Evolutionary conservation across 2,329 filamentous ascomycete genomes (phyloP), one percentile per base, ranked within the genome.

Genomic region (Claviceps humidiphila): DNA sequence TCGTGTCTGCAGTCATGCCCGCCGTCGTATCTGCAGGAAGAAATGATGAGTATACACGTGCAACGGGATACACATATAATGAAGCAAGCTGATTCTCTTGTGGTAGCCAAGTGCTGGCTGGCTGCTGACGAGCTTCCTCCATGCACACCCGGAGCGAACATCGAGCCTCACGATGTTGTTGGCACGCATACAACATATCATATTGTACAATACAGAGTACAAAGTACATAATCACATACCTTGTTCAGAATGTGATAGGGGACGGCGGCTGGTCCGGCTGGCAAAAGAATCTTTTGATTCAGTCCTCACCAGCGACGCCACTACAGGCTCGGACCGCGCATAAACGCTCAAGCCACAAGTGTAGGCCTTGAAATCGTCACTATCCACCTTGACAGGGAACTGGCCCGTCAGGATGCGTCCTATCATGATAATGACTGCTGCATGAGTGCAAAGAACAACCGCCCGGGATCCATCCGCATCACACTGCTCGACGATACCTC

Each of bases 381-480:
- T 77, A 7, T 79, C 80, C 34, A 81, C 74, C 63, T 85, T 80
- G 1, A 80, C 76, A 0, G 90, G 90, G 76, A 91, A 82, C 20
- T 68, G 61, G 0, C 89, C 89, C 2, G 90, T 96, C 59, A 98
- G 71, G 1, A 81, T 82, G 42, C 93, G 78, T 1, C 91, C 91
- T 58, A 93, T 78, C 8, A 87, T 85, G 64, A 98, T 96, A 61
- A 97, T 78, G 11, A 84, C 81, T 4, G 93, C 93, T 1, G 93
- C 93, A 71, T 98, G 93, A 1, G 87, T 85, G 68, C 88, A 95
- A 41, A 98, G 75, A 42, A 96, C 68, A 24, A 95, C 75, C 0
- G 87, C 77, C 60, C 78, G 81, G 41, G 78, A 73, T n/a, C 81
- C 79, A 48, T 85, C 75, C n/a, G 68, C 66, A 63, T 96, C 89